A percentile compares a stretch with the other conserved stretches of the same genome.
Conservation (phyloP, 352 stramenopile species). For the Phytophthora palmivora region DNA sequence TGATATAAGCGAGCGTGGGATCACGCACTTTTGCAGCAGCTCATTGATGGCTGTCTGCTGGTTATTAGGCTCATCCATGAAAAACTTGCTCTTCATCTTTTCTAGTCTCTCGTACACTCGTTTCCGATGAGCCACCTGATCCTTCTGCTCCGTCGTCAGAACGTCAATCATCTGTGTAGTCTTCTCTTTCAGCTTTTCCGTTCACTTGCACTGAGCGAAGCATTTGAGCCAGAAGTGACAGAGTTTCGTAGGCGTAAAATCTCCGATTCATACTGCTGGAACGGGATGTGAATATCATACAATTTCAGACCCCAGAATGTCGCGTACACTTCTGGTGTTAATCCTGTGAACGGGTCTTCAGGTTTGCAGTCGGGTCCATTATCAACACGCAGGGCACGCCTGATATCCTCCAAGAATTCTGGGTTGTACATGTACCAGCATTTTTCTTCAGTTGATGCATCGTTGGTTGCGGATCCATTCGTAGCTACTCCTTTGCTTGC, state of each 20-base stretch:
- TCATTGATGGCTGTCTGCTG: conserved; percentile 64
- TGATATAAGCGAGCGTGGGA: conserved; percentile 77
- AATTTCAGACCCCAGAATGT: conserved; percentile 89
- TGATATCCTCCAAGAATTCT: conserved; percentile 67
- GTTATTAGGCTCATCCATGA: conserved; percentile 48
- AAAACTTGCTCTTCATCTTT: conserved; percentile 74
- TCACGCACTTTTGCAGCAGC: conserved; percentile 83
- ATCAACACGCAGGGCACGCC: conserved; percentile 38
- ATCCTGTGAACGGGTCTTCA: conserved; percentile 64
- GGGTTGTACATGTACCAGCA: conserved; percentile 79
- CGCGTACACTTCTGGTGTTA: conserved; percentile 81
- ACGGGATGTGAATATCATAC: conserved; percentile 89
- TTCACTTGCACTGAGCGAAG: conserved; percentile 55
- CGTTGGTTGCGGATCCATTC: conserved; percentile 17
- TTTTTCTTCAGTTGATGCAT: conserved; percentile 21
- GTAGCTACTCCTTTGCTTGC: conserved; percentile 19
- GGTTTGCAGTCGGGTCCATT: conserved; percentile 23
- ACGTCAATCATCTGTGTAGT: conserved; percentile 82
- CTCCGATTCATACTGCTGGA: conserved; percentile 87
- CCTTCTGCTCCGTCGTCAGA: conserved; percentile 85
- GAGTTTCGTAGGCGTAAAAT: conserved; percentile 78
- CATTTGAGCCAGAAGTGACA: conserved; percentile 41
- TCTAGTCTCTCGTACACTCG: conserved; percentile 84
- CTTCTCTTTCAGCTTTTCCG: conserved; percentile 87
- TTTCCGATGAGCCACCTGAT: conserved; percentile 86